phyloP scores from a whole-genome alignment of 73 alveolate species.

The Stentor roeselii region DNA sequence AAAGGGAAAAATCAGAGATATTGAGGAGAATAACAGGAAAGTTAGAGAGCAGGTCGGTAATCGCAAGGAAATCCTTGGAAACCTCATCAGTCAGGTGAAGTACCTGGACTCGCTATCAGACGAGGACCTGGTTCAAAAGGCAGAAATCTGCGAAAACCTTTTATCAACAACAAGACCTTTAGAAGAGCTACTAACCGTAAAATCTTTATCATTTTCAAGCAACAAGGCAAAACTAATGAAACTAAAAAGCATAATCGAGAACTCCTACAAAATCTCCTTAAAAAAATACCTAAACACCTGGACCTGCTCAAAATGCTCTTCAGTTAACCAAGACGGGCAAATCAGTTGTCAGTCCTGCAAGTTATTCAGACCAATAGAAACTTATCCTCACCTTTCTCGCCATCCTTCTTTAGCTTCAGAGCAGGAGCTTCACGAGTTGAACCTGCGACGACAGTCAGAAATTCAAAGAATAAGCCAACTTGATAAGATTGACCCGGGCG shows the following conservation, averaged over 20 bases:
- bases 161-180: no score
- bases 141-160: no score
- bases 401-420: constrained; percentile 20
- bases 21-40: no score
- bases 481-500: constrained; percentile 17
- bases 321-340: not conserved
- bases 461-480: constrained; percentile 12
- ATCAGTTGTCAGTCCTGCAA: not conserved
- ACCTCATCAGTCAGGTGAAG: no score
- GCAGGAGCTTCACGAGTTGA: constrained; percentile 19
- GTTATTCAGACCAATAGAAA: not conserved
- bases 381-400: constrained; percentile 17
- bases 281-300: not conserved
- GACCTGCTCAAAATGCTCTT: not conserved
- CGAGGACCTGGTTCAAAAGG: no score
- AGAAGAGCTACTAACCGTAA: no score
- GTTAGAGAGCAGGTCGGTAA: no score
- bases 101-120: no score
- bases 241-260: not conserved
- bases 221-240: not conserved
- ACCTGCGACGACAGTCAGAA: constrained; percentile 19
- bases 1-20: no score
- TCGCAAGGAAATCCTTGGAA: no score
- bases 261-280: not conserved
- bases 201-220: no score